These are phyloP conservation scores for Pyrenula massariospora DNA, from an alignment of 495 filamentous ascomycete genomes.

Conservation along the genomic window DNA sequence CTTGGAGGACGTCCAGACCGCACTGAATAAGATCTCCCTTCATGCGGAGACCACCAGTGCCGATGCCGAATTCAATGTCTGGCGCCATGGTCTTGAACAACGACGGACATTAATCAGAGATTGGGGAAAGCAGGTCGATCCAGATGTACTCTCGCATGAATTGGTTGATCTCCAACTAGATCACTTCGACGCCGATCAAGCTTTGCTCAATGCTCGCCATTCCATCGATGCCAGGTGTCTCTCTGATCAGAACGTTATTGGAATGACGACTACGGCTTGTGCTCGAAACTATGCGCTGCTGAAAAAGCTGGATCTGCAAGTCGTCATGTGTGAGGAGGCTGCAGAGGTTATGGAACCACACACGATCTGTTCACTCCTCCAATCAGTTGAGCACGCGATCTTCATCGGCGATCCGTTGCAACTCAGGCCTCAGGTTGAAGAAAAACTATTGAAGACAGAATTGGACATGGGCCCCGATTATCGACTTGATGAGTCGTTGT, in stretches of 20 bases:
- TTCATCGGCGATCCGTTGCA: constrained; percentile 47
- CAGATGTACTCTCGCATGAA: constrained; percentile 5
- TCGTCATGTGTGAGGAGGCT: constrained; percentile 46
- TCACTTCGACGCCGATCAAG: constrained; percentile 7
- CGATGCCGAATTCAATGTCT: background rate
- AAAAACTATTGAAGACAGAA: constrained; percentile 39
- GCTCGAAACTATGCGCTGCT: constrained; percentile 16
- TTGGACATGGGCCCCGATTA: constrained; percentile 38
- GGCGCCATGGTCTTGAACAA: constrained; percentile 3
- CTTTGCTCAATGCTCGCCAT: constrained; percentile 3
- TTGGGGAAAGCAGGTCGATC: constrained; percentile 12
- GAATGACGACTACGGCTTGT: constrained; percentile 22
- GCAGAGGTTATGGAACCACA: constrained; percentile 45
- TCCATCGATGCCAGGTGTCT: constrained; percentile 10
- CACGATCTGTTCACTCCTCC: constrained; percentile 40
- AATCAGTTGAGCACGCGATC: constrained; percentile 40
- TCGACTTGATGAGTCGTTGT: constrained; percentile 48
- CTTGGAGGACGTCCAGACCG: background rate
- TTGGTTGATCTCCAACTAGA: constrained; percentile 12
- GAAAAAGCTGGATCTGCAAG: constrained; percentile 11
- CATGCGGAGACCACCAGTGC: background rate
- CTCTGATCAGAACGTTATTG: constrained; percentile 14
- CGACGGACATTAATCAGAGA: constrained; percentile 2
- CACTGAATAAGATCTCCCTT: background rate
- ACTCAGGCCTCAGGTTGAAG: constrained; percentile 44